phyloP scores from a whole-genome alignment of 768 basidiomycete genomes.

The Russula griseocarnosa region DNA sequence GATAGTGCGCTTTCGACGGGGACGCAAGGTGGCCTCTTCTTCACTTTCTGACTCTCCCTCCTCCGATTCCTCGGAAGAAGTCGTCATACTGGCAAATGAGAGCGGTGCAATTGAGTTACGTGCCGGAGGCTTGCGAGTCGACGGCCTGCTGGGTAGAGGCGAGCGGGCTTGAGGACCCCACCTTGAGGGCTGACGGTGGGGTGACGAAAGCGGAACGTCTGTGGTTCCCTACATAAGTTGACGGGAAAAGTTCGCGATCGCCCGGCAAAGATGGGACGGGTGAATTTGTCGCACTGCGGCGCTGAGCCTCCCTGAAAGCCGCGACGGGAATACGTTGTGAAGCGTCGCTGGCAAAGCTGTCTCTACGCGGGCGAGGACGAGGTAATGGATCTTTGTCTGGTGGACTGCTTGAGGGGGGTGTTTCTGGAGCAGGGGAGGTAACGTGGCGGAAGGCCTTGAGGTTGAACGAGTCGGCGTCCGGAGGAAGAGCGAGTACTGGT shows the following conservation, averaged over 20 bases:
- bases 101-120: constrained; percentile 27
- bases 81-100: constrained; percentile 34
- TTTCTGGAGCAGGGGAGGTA: constrained; percentile 32
- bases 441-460: constrained; percentile 73
- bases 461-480: constrained; percentile 52
- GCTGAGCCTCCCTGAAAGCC: constrained; percentile 73
- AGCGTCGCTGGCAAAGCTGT: constrained; percentile 57
- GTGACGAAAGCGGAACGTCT: constrained; percentile 17
- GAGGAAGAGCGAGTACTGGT: constrained; percentile 27
- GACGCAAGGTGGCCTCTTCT: constrained; percentile 35
- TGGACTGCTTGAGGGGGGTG: constrained; percentile 28
- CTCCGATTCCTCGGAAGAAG: constrained; percentile 37
- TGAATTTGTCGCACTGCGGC: constrained; percentile 57
- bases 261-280: constrained; percentile 41
- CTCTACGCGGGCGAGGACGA: constrained; percentile 50
- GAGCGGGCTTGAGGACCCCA: background rate
- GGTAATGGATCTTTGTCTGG: constrained; percentile 30
- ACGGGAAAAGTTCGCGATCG: constrained; percentile 10
- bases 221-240: constrained; percentile 13
- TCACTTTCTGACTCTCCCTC: constrained; percentile 37
- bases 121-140: constrained; percentile 2
- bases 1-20: constrained; percentile 36
- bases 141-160: constrained; percentile 1
- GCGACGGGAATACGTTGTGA: constrained; percentile 77
- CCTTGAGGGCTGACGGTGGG: constrained; percentile 2